Conservation (phyloP, 306 rosid genomes). For the Sindora glabra region DNA sequence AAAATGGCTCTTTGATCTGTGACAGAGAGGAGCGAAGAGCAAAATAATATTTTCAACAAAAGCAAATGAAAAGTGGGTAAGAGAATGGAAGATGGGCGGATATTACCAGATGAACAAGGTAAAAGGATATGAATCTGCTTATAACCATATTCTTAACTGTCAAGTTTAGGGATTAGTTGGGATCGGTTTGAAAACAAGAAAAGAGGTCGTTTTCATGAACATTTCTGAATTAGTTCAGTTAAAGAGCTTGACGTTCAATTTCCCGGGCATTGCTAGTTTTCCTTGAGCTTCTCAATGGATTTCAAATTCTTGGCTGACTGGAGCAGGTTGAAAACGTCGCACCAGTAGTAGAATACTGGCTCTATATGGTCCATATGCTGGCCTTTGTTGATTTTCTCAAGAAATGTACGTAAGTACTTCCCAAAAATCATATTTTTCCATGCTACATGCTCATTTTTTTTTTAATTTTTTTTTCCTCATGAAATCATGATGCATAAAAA, state of each 20-base stretch:
- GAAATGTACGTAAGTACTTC: too few relatives aligned
- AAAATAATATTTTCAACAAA: neutral
- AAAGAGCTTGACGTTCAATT: neutral
- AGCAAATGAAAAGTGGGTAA: too few relatives aligned
- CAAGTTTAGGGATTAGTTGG: slow-evolving; percentile 8
- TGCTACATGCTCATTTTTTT: too few relatives aligned
- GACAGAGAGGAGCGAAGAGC: neutral
- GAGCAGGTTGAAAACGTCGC: too few relatives aligned
- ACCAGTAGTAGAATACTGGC: too few relatives aligned
- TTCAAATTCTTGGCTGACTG: neutral
- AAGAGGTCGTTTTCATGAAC: slow-evolving; percentile 9
- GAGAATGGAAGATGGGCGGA: slow-evolving; percentile 22
- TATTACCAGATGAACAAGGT: slow-evolving; percentile 11
- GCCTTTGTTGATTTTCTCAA: too few relatives aligned
- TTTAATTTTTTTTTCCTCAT: too few relatives aligned
- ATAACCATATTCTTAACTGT: slow-evolving; percentile 6
- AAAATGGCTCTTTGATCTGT: neutral
- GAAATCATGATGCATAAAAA: too few relatives aligned
- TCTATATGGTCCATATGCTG: too few relatives aligned
- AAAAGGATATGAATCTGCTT: neutral
- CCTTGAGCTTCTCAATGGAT: neutral
- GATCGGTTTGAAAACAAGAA: slow-evolving; percentile 12
- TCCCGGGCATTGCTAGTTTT: neutral
- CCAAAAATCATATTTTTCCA: too few relatives aligned
- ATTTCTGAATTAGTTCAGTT: neutral